phyloP scores from a whole-genome alignment of 2,329 filamentous ascomycete species.

The Magnaporthales sp. region DNA sequence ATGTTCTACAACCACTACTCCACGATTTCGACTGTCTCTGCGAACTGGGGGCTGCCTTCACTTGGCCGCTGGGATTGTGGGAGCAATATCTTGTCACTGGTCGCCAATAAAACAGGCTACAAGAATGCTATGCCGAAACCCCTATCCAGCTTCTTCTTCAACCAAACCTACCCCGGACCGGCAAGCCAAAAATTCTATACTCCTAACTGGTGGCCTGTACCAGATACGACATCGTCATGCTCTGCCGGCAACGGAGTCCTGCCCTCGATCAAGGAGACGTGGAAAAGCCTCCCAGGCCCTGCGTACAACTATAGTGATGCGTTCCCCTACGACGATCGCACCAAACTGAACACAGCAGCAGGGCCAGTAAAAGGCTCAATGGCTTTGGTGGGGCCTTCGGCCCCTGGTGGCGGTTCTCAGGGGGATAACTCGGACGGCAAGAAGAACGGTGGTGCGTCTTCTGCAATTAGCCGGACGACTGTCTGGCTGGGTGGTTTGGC shows the following conservation, averaged over 20 bases:
- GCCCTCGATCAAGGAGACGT: constrained; percentile 6
- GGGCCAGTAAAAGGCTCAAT: neutral
- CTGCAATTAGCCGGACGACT: too few relatives aligned
- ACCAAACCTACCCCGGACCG: constrained; percentile 6
- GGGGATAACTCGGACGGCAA: neutral
- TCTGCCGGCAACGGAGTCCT: constrained; percentile 11
- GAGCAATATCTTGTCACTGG: constrained; percentile 22
- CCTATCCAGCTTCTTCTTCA: constrained; percentile 3
- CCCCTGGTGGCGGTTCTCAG: neutral
- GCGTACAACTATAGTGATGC: constrained; percentile 13
- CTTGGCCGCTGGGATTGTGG: constrained; percentile 25
- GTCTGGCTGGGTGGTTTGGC: neutral
- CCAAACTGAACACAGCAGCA: constrained; percentile 27
- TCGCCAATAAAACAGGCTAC: constrained; percentile 8
- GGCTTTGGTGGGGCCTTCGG: neutral
- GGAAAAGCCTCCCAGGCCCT: constrained; percentile 8
- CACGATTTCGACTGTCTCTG: constrained; percentile 10
- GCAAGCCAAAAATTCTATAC: constrained; percentile 13
- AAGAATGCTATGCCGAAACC: constrained; percentile 4
- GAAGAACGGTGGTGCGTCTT: neutral
- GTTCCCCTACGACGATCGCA: constrained; percentile 33
- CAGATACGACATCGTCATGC: constrained; percentile 10
- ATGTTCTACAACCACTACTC: constrained; percentile 37
- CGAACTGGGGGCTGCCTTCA: constrained; percentile 32
- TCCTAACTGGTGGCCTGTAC: constrained; percentile 16